Evolutionary conservation across 2,329 filamentous ascomycete genomes (phyloP), one percentile per base, ranked within the genome.

Genomic region (Hypoxylon sp.): DNA sequence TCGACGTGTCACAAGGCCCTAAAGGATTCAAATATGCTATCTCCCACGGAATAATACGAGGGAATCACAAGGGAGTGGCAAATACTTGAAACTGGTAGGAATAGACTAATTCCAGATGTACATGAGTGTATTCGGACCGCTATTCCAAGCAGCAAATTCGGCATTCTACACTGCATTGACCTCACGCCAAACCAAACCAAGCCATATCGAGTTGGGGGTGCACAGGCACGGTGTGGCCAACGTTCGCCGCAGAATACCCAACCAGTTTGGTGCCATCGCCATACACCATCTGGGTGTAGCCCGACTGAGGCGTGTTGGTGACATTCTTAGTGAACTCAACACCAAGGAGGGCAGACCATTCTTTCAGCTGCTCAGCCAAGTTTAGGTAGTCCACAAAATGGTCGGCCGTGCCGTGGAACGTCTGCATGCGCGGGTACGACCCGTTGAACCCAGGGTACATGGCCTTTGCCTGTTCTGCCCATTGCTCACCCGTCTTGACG

Each of bases 361-460:
- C 76, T 75, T 84, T 83, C 56, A 82, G 77, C 61, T 81, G 81
- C 76, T 86, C 85, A 3, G 81, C 74, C 60, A 84, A 82, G 74
- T 85, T 85, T 65, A 78, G 77, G 31, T 81, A 83, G 8, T 78
- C 76, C 2, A 86, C 77, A 0, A 80, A 83, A 1, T 74, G 74
- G 66, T 86, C 84, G 1, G 72, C 71, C 7, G 78, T 81, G 30
- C 84, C 84, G 72, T 86, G 84, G 75, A 82, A 84, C 56, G 85
- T 79, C 71, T 85, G 83, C 79, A 86, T 83, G 48, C 79, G 79
- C 2, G 84, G 83, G 3, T 82, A 78, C 0, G 77, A 56, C 1
- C 83, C 83, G 17, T 71, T 80, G 67, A 83, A 84, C 11, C 79
- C 78, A 0, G 82, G 80, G 64, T 84, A 81, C 77, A 82, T 83